Conservation (phyloP, 2,329 filamentous ascomycete genomes). For the Talaromyces sp. region DNA sequence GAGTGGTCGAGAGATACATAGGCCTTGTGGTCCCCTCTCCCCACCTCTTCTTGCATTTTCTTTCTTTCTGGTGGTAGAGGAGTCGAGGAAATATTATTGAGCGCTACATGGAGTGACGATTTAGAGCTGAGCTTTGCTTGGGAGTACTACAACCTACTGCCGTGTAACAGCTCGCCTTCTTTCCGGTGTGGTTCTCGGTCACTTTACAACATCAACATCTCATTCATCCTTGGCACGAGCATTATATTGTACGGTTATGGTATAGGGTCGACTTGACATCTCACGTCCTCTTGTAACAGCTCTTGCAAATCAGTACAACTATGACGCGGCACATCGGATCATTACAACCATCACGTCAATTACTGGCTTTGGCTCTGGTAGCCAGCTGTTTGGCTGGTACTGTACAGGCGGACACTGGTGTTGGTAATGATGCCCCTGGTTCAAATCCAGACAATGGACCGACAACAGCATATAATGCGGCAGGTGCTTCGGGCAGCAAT, state of each 20-base stretch:
- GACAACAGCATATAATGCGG: conserved; percentile 13
- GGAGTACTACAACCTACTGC: conserved; percentile 8
- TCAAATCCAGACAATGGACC: neutral
- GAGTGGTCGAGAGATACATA: conserved; percentile 10
- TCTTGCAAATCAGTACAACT: neutral
- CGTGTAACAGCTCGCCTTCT: conserved; percentile 3
- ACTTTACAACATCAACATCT: neutral
- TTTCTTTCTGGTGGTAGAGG: neutral
- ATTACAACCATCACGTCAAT: neutral
- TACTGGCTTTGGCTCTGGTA: conserved; percentile 10
- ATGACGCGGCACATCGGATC: conserved; percentile 9
- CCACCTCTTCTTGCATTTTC: neutral
- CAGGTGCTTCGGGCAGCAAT: conserved; percentile 16
- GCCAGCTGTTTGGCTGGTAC: conserved; percentile 6
- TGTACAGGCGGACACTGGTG: conserved; percentile 8
- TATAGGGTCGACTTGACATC: neutral
- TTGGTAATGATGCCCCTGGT: conserved; percentile 16
- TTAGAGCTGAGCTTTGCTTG: conserved; percentile 3
- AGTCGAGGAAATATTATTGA: neutral
- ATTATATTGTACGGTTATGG: neutral
- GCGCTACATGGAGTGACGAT: neutral
- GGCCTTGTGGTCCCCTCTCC: neutral
- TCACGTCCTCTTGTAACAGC: neutral
- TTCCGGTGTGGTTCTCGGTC: neutral
- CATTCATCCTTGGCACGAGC: neutral